A percentile compares a stretch with the other conserved stretches of the same genome.
phyloP scores from a whole-genome alignment of 257 asterid species.

The Parsonsia alboflavescens region DNA sequence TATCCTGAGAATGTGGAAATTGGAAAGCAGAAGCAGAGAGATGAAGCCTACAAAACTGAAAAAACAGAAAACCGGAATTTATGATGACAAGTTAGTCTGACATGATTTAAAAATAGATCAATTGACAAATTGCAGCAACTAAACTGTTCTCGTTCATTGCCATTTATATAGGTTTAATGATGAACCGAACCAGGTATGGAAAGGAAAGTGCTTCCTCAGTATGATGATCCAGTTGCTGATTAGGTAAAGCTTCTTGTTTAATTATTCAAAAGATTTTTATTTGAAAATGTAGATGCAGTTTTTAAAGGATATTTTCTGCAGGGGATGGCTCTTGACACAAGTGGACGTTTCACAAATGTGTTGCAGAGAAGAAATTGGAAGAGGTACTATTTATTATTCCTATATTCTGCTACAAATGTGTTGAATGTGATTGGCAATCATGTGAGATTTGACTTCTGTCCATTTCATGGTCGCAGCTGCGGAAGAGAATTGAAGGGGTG shows the following conservation, averaged over 20 bases:
- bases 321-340: slow-evolving; percentile 88
- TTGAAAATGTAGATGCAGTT: slow-evolving; percentile 11
- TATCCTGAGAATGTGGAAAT: slow-evolving; percentile 98
- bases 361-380: slow-evolving; percentile 84
- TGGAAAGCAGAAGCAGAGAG: slow-evolving; percentile 89
- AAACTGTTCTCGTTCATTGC: slow-evolving; percentile 16
- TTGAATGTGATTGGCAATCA: slow-evolving; percentile 8
- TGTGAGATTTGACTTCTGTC: background rate
- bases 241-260: slow-evolving; percentile 49
- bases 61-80: slow-evolving; percentile 80
- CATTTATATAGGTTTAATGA: slow-evolving; percentile 70
- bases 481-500: slow-evolving; percentile 74
- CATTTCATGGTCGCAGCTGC: slow-evolving; percentile 67
- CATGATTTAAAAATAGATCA: slow-evolving; percentile 1
- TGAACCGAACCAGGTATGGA: slow-evolving; percentile 48
- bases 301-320: slow-evolving; percentile 27
- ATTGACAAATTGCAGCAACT: slow-evolving; percentile 10
- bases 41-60: slow-evolving; percentile 83
- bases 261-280: background rate
- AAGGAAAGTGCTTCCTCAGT: slow-evolving; percentile 84
- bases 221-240: slow-evolving; percentile 82
- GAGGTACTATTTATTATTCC: slow-evolving; percentile 46
- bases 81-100: slow-evolving; percentile 68
- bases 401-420: slow-evolving; percentile 10
- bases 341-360: slow-evolving; percentile 81